Evolutionary conservation across 768 basidiomycete genomes (phyloP), one percentile per base, ranked within the genome.

Genomic region (Xerocomellus dryophilus): DNA sequence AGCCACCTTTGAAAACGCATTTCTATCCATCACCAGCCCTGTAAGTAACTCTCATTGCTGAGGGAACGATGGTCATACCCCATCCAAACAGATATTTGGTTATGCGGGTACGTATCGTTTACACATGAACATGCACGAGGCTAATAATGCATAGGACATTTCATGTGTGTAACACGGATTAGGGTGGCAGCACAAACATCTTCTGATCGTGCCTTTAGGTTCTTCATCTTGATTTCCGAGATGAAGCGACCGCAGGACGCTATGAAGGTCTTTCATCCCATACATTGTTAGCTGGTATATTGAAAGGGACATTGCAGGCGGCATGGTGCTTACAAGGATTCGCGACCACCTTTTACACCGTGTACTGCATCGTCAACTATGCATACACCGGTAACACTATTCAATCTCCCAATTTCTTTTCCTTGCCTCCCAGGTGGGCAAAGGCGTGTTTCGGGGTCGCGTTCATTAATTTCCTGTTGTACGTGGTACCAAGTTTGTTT

Each of bases 141-240:
- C n/a, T 56, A 18, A 56, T 15, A 5, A 29, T 17, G 17, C 29
- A 18, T 54, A 79, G 78, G 80, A 1, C 79, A 82, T 59, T 81
- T 82, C 65, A 78, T 81, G 79, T 80, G 61, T 23, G 71, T 45
- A 5, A 20, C 25, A 20, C 29, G 41, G 18, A n/a, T 1, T 17
- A 9, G 27, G 9, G 6, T 27, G 43, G 34, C 23, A 2, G 17
- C 18, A 5, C 27, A 56, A 41, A 21, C 25, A 34, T 35, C 12
- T 41, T 43, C 45, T 54, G 42, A 59, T 40, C 35, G n/a, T 44
- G 2, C n/a, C 5, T 29, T 25, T 39, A 80, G 79, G 77, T 81
- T 82, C 61, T 82, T 82, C 58, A 76, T 82, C 38, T 62, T 81
- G n/a, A 80, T 81, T 29, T 81, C 81, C 14, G 81, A 83, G 60